A percentile compares a stretch with the other conserved stretches of the same genome.
phyloP scores from a whole-genome alignment of 495 filamentous ascomycete species.

The Bryoglossum gracile region DNA sequence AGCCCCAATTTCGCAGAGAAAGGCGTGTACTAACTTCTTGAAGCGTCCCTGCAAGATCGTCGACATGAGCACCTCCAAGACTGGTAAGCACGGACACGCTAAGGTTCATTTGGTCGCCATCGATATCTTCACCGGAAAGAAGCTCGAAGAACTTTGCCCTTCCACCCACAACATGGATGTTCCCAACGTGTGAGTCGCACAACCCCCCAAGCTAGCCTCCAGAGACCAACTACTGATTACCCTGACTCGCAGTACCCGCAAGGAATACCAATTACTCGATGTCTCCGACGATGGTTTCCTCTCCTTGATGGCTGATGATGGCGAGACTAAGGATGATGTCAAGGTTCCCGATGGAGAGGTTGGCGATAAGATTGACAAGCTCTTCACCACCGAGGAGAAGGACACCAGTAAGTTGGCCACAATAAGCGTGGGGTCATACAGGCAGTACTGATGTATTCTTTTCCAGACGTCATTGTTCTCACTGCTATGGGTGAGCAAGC shows the following conservation, averaged over 20 bases:
- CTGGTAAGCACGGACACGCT: slow-evolving; percentile 99
- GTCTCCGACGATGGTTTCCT: slow-evolving; percentile 87
- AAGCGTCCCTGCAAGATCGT: slow-evolving; percentile 99
- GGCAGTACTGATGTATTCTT: too few relatives aligned
- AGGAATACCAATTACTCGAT: too few relatives aligned
- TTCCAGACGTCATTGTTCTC: slow-evolving; percentile 77
- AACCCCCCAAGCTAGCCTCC: too few relatives aligned
- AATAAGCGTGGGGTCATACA: too few relatives aligned
- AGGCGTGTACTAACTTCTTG: too few relatives aligned
- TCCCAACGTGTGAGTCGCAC: slow-evolving; percentile 88
- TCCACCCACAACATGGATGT: slow-evolving; percentile 99
- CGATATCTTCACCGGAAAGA: slow-evolving; percentile 99
- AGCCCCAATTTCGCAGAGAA: too few relatives aligned
- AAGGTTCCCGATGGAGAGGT: slow-evolving; percentile 85
- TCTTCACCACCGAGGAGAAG: slow-evolving; percentile 68
- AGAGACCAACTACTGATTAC: too few relatives aligned
- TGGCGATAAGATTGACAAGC: slow-evolving; percentile 69
- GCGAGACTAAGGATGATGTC: slow-evolving; percentile 87
- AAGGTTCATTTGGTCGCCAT: slow-evolving; percentile 97
- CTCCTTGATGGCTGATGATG: slow-evolving; percentile 74
- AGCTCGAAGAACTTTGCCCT: slow-evolving; percentile 97
- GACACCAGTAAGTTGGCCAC: slow-evolving; percentile 79
- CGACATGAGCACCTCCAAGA: slow-evolving; percentile 99
- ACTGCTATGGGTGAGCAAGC: slow-evolving; percentile 94
- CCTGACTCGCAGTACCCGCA: too few relatives aligned